Conservation (phyloP, 1,284 basidiomycete genomes). For the Butyriboletus regius region DNA sequence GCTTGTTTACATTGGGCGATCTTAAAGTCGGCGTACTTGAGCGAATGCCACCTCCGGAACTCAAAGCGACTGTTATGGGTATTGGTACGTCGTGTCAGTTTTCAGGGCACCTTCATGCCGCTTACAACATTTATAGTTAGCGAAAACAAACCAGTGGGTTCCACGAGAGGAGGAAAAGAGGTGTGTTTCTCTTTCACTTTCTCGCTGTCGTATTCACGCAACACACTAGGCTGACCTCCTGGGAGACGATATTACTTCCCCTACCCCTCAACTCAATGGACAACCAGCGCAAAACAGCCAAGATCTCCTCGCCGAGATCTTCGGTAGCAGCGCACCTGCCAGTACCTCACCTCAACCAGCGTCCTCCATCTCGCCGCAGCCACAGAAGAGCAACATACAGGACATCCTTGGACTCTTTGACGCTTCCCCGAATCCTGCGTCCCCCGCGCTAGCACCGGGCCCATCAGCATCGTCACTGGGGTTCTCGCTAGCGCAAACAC, state of each 20-base stretch:
- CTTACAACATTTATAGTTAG: slow-evolving; percentile 50
- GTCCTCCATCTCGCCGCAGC: slow-evolving; percentile 39
- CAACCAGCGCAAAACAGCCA: slow-evolving; percentile 65
- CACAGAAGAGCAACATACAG: slow-evolving; percentile 61
- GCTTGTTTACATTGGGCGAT: slow-evolving; percentile 68
- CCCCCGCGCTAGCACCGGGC: slow-evolving; percentile 30
- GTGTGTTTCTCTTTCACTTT: slow-evolving; percentile 34
- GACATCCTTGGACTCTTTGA: slow-evolving; percentile 92
- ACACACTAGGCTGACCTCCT: slow-evolving; percentile 60
- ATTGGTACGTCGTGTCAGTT: slow-evolving; percentile 46
- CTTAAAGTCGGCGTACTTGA: slow-evolving; percentile 87
- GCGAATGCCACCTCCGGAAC: slow-evolving; percentile 95
- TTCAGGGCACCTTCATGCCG: not conserved
- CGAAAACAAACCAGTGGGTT: slow-evolving; percentile 89
- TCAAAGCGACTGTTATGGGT: slow-evolving; percentile 90
- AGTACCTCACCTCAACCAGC: slow-evolving; percentile 38
- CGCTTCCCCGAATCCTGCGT: slow-evolving; percentile 35
- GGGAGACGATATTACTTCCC: slow-evolving; percentile 58
- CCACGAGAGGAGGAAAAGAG: slow-evolving; percentile 71
- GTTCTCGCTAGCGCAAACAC: slow-evolving; percentile 33
- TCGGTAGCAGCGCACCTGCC: slow-evolving; percentile 52
- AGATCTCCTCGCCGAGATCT: slow-evolving; percentile 89
- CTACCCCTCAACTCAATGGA: slow-evolving; percentile 33
- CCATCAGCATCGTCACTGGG: slow-evolving; percentile 25
- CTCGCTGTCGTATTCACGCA: slow-evolving; percentile 6